A percentile compares a stretch with the other conserved stretches of the same genome.
Conservation (phyloP, 2,329 filamentous ascomycete species). For the Penicillium sp. region DNA sequence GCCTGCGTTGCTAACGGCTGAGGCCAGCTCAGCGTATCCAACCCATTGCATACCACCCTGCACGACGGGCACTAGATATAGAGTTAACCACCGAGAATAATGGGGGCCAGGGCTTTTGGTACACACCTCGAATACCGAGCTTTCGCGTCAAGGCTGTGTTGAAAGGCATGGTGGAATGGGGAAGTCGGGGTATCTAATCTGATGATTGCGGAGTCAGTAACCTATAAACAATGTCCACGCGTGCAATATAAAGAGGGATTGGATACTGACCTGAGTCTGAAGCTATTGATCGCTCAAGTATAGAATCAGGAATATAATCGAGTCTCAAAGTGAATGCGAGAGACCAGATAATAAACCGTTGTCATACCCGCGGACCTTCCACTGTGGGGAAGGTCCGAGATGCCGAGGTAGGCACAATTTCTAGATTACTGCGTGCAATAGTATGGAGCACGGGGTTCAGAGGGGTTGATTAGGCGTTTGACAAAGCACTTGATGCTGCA, state of each 20-base stretch:
- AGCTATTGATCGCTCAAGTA: neutral
- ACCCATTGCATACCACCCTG: slow-evolving; percentile 59
- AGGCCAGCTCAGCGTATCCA: slow-evolving; percentile 53
- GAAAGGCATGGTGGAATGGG: slow-evolving; percentile 56
- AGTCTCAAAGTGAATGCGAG: slow-evolving; percentile 4
- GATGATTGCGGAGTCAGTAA: slow-evolving; percentile 5
- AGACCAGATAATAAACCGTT: slow-evolving; percentile 5
- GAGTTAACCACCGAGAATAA: slow-evolving; percentile 3
- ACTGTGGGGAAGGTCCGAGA: slow-evolving; percentile 28
- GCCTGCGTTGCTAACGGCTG: slow-evolving; percentile 55
- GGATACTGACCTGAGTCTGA: neutral
- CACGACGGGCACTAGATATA: slow-evolving; percentile 45
- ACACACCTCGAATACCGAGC: slow-evolving; percentile 53
- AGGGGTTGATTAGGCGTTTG: neutral
- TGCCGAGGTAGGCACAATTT: slow-evolving; percentile 32
- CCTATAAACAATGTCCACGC: neutral
- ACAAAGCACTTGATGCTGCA: neutral
- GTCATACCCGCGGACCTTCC: slow-evolving; percentile 26
- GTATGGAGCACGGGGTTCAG: neutral
- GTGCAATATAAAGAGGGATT: neutral
- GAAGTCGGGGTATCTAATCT: slow-evolving; percentile 12
- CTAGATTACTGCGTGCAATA: neutral
- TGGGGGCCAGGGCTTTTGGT: neutral
- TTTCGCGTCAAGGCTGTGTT: slow-evolving; percentile 62
- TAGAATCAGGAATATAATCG: neutral